Percentiles rank a stretch among this genome's conserved stretches.
Evolutionary conservation across 148 eudicot species (phyloP).

Genomic region (Rhododendron ferrugineum): DNA sequence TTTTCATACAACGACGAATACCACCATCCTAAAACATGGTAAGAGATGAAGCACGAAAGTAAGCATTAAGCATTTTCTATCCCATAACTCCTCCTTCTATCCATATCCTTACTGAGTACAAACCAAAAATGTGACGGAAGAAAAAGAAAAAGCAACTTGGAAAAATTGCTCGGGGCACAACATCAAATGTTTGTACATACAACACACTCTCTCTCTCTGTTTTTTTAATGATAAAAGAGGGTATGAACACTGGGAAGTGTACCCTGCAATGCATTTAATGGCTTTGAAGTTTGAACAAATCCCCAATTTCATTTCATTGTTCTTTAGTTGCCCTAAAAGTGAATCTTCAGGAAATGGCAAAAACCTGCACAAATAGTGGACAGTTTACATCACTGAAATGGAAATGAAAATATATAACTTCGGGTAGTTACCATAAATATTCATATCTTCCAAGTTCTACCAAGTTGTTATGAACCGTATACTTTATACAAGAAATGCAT

Average conservation of each 20-base stretch:
- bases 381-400: neutral
- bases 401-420: neutral
- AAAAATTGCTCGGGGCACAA: neutral
- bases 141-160: neutral
- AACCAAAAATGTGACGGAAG: neutral
- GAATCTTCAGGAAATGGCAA: neutral
- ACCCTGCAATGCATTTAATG: neutral
- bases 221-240: neutral
- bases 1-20: neutral
- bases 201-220: neutral
- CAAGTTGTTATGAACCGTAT: neutral
- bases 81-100: neutral
- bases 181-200: neutral
- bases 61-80: neutral
- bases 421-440: neutral
- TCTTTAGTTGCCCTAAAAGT: neutral
- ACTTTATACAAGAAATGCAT: neutral
- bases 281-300: neutral
- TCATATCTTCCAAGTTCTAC: neutral
- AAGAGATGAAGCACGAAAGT: neutral
- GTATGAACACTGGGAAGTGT: neutral
- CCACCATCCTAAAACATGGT: neutral
- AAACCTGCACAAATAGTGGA: neutral
- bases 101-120: neutral
- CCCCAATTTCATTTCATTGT: neutral